Evolutionary conservation across 495 filamentous ascomycete species (phyloP), one percentile per base, ranked within the genome.

Genomic region (Podospora pseudocomata): DNA sequence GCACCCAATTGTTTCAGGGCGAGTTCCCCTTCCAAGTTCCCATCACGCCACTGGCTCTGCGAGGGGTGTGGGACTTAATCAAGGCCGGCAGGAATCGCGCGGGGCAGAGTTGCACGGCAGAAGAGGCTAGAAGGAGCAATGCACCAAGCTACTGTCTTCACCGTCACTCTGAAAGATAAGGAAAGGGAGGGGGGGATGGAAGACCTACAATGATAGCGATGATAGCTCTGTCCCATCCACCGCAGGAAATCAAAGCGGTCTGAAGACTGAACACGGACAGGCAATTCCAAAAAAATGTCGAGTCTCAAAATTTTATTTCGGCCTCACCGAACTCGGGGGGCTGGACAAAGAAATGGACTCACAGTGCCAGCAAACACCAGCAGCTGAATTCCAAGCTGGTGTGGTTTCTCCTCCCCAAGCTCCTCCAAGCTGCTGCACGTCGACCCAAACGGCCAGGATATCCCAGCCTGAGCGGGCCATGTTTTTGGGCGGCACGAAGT

Each of bases 81-180:
- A 49, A 16, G 39, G 39, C 13, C 6, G 39, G 39, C 39, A 49
- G 39, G 39, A 49, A 49, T 49, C 15, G 39, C 58, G 58, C 20
- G 58, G 58, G 58, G 58, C n/a, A 60, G 58, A 59, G 58, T 60
- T 27, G 58, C 58, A 60, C 58, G 30, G 58, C 58, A 23, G 20
- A 16, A 60, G 58, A 18, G 30, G 58, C 39, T 49, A 49, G 39
- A 49, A 49, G 39, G 39, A 49, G 39, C 39, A 49, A 49, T 49
- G 39, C 39, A 49, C 7, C 6, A 49, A 49, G 39, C 39, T 49
- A 11, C 39, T 49, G 7, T 49, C 39, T 49, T 49, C 39, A 49
- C 39, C 39, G 39, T 49, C 15, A 49, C 39, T 49, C 15, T 49
- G 39, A 49, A 39, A 49, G 39, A 49, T 49, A 49, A 49, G 39